A percentile compares a stretch with the other conserved stretches of the same genome.
Evolutionary conservation across 441 rosid species (phyloP).

Genomic region (Pelargonium citronellum): DNA sequence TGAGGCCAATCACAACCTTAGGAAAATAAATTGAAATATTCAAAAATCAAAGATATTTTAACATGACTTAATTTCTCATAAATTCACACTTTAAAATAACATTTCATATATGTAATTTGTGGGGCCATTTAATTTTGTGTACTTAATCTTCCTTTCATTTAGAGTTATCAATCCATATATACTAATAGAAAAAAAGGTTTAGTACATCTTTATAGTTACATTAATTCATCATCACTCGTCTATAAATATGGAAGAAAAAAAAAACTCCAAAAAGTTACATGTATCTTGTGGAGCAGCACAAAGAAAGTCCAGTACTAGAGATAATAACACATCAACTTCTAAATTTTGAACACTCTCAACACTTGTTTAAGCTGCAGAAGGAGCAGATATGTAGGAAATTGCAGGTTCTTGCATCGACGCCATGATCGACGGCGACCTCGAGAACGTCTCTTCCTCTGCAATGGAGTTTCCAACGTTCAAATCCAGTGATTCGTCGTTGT

Average conservation of each 20-base stretch:
- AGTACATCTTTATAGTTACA: neutral
- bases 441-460: conserved; percentile 22
- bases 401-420: conserved; percentile 41
- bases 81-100: too few relatives aligned
- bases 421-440: conserved; percentile 30
- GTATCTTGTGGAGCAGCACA: neutral
- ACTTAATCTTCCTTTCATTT: too few relatives aligned
- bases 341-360: conserved; percentile 16
- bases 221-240: neutral
- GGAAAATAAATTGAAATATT: too few relatives aligned
- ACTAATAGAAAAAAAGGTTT: too few relatives aligned
- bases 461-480: conserved; percentile 20
- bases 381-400: conserved; percentile 42
- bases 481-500: conserved; percentile 44
- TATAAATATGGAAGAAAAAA: too few relatives aligned
- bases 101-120: too few relatives aligned
- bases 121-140: too few relatives aligned
- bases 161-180: neutral
- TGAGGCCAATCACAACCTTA: too few relatives aligned
- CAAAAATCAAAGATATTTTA: too few relatives aligned
- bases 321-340: conserved; percentile 9
- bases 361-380: conserved; percentile 46
- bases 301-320: neutral
- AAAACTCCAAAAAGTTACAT: neutral
- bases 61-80: too few relatives aligned